phyloP scores from a whole-genome alignment of 495 filamentous ascomycete genomes.

The Sporormia fimetaria region DNA sequence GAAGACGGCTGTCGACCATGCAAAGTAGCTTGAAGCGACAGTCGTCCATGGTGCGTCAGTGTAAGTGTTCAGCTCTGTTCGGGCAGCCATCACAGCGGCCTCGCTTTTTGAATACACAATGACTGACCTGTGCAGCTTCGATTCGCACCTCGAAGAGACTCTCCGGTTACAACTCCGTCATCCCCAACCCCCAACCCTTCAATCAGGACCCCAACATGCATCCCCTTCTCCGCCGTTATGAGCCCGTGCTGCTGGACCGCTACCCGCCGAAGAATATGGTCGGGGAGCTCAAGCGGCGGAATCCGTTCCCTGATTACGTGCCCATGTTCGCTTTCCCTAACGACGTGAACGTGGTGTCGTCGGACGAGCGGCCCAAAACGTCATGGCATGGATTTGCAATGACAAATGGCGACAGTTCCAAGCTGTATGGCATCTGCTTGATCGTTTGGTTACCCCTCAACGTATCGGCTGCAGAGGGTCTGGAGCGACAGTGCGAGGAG shows the following conservation, averaged over 20 bases:
- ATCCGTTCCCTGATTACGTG: slow-evolving; percentile 89
- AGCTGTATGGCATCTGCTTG: slow-evolving; percentile 81
- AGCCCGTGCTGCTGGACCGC: slow-evolving; percentile 84
- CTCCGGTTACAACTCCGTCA: slow-evolving; percentile 97
- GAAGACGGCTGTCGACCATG: slow-evolving; percentile 86
- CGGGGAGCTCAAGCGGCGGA: slow-evolving; percentile 72
- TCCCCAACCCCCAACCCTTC: slow-evolving; percentile 82
- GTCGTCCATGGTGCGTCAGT: slow-evolving; percentile 62
- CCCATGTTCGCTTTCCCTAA: slow-evolving; percentile 99
- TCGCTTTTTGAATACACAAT: slow-evolving; percentile 21
- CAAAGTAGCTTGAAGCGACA: slow-evolving; percentile 79
- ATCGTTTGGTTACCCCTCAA: slow-evolving; percentile 89
- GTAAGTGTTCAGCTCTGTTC: slow-evolving; percentile 42
- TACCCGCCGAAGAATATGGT: slow-evolving; percentile 75
- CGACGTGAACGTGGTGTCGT: slow-evolving; percentile 91
- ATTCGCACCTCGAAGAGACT: slow-evolving; percentile 77
- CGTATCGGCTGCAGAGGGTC: slow-evolving; percentile 64
- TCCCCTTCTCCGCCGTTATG: slow-evolving; percentile 83
- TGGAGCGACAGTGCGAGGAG: slow-evolving; percentile 84
- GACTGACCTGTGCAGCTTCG: slow-evolving; percentile 53
- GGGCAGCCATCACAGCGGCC: slow-evolving; percentile 17
- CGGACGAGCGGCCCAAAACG: slow-evolving; percentile 81
- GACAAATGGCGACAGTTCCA: slow-evolving; percentile 85
- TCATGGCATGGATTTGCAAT: slow-evolving; percentile 99
- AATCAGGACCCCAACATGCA: slow-evolving; percentile 88